phyloP scores from a whole-genome alignment of 768 basidiomycete species.

The Auriculariales sp. region DNA sequence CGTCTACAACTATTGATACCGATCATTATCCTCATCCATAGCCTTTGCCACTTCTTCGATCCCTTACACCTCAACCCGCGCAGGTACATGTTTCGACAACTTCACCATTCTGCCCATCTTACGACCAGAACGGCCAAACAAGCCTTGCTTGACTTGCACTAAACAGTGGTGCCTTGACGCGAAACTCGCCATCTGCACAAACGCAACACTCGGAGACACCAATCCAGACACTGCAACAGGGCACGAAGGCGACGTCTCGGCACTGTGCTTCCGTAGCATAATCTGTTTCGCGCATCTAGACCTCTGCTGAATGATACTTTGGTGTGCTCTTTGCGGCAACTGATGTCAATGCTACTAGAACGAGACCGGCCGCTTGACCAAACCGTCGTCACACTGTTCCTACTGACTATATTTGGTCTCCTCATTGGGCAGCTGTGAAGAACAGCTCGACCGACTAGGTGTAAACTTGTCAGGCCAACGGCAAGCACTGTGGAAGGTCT shows the following conservation, averaged over 20 bases:
- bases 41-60: slow-evolving; percentile 1
- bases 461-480: background rate
- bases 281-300: slow-evolving; percentile 1
- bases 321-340: slow-evolving; percentile 9
- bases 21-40: background rate
- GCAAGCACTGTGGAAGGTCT: background rate
- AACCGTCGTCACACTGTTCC: slow-evolving; percentile 80
- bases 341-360: slow-evolving; percentile 34
- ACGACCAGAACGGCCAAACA: slow-evolving; percentile 68
- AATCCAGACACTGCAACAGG: slow-evolving; percentile 89
- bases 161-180: slow-evolving; percentile 94
- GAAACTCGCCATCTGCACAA: slow-evolving; percentile 70
- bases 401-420: slow-evolving; percentile 76
- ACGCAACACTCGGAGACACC: slow-evolving; percentile 70
- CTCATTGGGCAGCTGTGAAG: slow-evolving; percentile 77
- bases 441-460: slow-evolving; percentile 41
- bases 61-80: too few species aligned
- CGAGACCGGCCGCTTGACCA: slow-evolving; percentile 94
- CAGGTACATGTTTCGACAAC: slow-evolving; percentile 90
- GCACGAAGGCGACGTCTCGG: slow-evolving; percentile 91
- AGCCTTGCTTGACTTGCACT: slow-evolving; percentile 87
- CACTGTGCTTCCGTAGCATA: slow-evolving; percentile 84
- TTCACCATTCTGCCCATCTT: slow-evolving; percentile 75
- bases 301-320: slow-evolving; percentile 6
- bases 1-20: slow-evolving; percentile 7